A percentile compares a stretch with the other conserved stretches of the same genome.
Evolutionary conservation across 1,284 basidiomycete genomes (phyloP).

Genomic region (Bjerkandera adusta): DNA sequence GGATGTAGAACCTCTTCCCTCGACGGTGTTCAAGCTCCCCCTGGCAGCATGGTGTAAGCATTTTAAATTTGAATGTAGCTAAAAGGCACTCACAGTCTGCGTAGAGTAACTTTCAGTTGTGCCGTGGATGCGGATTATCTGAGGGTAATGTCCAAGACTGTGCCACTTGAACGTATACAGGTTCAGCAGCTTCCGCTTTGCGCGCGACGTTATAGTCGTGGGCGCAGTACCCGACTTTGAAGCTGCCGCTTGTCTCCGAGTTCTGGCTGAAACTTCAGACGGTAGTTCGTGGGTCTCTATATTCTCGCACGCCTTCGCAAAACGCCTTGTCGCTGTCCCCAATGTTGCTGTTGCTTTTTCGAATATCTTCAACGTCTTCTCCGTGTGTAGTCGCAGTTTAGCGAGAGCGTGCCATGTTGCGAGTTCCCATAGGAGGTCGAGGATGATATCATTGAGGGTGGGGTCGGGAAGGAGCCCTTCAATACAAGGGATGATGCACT

Average conservation of each 20-base stretch:
- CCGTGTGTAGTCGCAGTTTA: slow-evolving; percentile 31
- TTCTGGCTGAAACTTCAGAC: slow-evolving; percentile 20
- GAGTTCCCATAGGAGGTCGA: slow-evolving; percentile 22
- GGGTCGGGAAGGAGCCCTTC: slow-evolving; percentile 26
- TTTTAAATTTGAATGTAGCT: neutral
- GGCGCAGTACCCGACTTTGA: neutral
- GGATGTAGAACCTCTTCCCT: slow-evolving; percentile 13
- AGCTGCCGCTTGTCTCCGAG: slow-evolving; percentile 11
- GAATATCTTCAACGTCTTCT: slow-evolving; percentile 20
- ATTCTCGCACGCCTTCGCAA: slow-evolving; percentile 20
- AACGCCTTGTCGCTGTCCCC: slow-evolving; percentile 15
- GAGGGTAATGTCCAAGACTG: slow-evolving; percentile 30
- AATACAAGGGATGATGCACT: slow-evolving; percentile 30
- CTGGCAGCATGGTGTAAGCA: slow-evolving; percentile 7
- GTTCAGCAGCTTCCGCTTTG: slow-evolving; percentile 19
- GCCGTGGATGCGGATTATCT: slow-evolving; percentile 27
- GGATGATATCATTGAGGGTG: slow-evolving; percentile 18
- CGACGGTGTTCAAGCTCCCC: slow-evolving; percentile 20
- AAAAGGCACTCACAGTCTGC: slow-evolving; percentile 23
- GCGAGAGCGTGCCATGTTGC: slow-evolving; percentile 29
- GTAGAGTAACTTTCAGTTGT: slow-evolving; percentile 35
- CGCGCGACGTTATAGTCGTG: neutral
- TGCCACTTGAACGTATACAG: slow-evolving; percentile 34
- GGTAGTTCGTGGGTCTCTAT: slow-evolving; percentile 26
- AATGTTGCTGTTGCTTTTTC: slow-evolving; percentile 17